Base-by-base conservation (phyloP, 225 moss, liverwort and hornwort species). In the Asterella californica region DNA sequence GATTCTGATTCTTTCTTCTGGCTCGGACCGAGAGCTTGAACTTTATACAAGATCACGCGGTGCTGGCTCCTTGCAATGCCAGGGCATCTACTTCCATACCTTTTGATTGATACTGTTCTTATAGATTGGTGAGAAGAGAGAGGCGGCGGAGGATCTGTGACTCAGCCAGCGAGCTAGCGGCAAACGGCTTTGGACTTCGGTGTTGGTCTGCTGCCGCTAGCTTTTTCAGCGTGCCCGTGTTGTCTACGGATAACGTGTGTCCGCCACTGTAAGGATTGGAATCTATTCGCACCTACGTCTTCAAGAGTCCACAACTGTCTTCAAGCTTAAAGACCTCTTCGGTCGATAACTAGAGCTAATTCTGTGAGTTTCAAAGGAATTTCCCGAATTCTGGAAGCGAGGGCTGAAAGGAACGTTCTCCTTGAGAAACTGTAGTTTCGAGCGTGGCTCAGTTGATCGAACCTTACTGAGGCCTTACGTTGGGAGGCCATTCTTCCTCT, bases 61-160 rank as follows among this genome's bases (percentile, higher is more conserved):
- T 36, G 18, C 53, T 55, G 27, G 32, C 18, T 75, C 6, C 52
- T 74, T n/a, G 72, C 32, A 33, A 33, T 32, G 29, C 15, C 15
- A 33, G 34, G 32, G 36, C 22, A 55, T 33, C 24, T 37, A 32
- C 55, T 12, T 34, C 49, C 33, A 34, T 19, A 53, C 32, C 53
- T 75, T 37, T 19, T 19, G 2, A 33, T 15, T 22, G n/a, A 11
- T 30, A 6, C 22, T 57, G 57, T 19, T 57, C 11, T 36, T 19
- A 4, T 70, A 32, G 21, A 29, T n/a, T n/a, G 22, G 53, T 54
- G 54, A 36, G 33, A 24, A 32, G 32, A 36, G 75, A 34, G 54
- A 75, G 54, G 37, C 53, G 71, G 75, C 75, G 75, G 75, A 21
- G 75, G 54, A 75, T 55, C 18, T 75, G 33, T 57, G 75, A 55